Conservation (phyloP, 495 filamentous ascomycete genomes). For the Aspergillus kassunensis region DNA sequence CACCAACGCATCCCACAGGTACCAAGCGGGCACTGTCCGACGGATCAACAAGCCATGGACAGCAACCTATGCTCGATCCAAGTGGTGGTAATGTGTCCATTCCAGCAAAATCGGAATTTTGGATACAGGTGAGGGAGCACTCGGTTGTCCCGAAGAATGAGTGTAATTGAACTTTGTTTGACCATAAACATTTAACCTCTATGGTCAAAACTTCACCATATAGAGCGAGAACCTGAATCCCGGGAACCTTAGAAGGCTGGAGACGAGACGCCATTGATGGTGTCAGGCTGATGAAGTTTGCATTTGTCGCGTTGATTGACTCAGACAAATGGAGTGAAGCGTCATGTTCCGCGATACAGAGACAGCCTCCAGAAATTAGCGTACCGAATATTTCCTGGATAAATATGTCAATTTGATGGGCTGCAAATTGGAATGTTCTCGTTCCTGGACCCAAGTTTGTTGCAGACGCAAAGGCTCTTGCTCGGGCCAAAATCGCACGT, state of each 20-base stretch:
- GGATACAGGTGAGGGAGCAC: conserved; percentile 29
- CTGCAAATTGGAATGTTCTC: conserved; percentile 56
- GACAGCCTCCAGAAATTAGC: conserved; percentile 39
- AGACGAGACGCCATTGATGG: conserved; percentile 23
- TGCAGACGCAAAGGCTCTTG: conserved; percentile 18
- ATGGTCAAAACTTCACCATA: conserved; percentile 17
- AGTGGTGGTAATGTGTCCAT: conserved; percentile 16
- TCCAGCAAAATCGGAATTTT: conserved; percentile 5
- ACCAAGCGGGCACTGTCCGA: conserved; percentile 47
- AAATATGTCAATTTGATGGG: conserved; percentile 41
- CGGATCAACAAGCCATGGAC: conserved; percentile 56
- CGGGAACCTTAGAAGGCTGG: conserved; percentile 17
- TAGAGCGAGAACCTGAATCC: conserved; percentile 16
- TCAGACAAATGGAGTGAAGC: conserved; percentile 22
- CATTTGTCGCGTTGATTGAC: conserved; percentile 32
- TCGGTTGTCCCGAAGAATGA: conserved; percentile 37
- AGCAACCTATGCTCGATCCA: conserved; percentile 23
- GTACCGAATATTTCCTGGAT: conserved; percentile 38
- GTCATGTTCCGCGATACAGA: conserved; percentile 40
- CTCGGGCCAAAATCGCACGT: conserved; percentile 40
- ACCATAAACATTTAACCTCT: conserved; percentile 15
- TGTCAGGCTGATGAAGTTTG: conserved; percentile 35
- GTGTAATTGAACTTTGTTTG: conserved; percentile 20
- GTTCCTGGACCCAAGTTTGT: conserved; percentile 31
- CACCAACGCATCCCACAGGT: conserved; percentile 56